These are phyloP conservation scores for Salvia miltiorrhiza DNA, from an alignment of 257 asterid genomes.

Conservation along the genomic window DNA sequence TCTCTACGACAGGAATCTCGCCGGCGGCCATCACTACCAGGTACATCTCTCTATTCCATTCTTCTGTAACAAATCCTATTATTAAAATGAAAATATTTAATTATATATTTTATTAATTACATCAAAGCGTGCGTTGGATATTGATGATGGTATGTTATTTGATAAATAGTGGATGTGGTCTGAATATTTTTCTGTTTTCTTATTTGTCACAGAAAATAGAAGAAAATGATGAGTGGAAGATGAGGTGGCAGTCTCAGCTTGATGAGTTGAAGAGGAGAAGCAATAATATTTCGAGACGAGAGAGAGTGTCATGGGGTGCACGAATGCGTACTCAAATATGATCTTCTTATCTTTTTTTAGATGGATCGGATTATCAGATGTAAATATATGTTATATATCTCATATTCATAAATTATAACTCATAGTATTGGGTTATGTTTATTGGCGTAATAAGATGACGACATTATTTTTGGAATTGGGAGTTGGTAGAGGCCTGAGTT, in stretches of 20 bases:
- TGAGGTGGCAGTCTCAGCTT: conserved; percentile 46
- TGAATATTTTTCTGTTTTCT: not conserved
- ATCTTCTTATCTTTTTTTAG: not conserved
- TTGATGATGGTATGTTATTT: not conserved
- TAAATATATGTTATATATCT: too few species aligned
- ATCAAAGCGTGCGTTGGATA: too few species aligned
- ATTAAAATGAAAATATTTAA: too few species aligned
- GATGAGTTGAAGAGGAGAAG: conserved; percentile 32
- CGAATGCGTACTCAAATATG: conserved; percentile 29
- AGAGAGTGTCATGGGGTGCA: conserved; percentile 39
- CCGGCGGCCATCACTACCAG: conserved; percentile 15
- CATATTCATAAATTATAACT: too few species aligned
- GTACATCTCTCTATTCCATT: not conserved
- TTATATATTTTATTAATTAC: too few species aligned
- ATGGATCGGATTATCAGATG: not conserved
- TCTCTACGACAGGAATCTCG: conserved; percentile 37
- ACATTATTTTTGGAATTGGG: too few species aligned
- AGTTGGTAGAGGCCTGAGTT: too few species aligned
- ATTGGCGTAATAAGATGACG: too few species aligned
- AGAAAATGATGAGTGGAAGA: conserved; percentile 32
- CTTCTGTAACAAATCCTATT: not conserved
- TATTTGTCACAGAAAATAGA: conserved; percentile 17
- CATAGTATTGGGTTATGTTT: too few species aligned
- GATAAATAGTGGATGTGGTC: too few species aligned
- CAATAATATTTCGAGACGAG: not conserved